Evolutionary conservation across 139 green algal species (phyloP), one percentile per base, ranked within the genome.

Genomic region (Ettlia oleoabundans): DNA sequence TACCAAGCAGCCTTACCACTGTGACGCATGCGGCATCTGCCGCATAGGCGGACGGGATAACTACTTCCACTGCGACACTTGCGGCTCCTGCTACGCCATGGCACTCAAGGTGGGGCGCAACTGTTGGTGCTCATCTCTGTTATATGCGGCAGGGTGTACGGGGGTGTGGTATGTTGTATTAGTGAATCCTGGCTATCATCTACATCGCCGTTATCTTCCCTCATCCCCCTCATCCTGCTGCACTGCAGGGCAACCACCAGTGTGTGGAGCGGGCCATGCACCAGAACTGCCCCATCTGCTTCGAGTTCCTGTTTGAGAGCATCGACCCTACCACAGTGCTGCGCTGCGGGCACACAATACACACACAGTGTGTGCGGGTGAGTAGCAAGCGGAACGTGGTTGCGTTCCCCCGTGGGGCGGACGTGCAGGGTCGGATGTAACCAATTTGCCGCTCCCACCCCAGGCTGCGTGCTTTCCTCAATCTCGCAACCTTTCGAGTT

Each of bases 61-160:
- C 83, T 98, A 95, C 85, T 98, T 98, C 86, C 96, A 98, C 90
- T 98, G 96, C 88, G 32, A 84, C 32, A 95, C 87, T 1, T 98
- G 94, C 86, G 95, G 94, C 83, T 97, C 91, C 85, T 99, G 96
- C 91, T 98, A 98, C 86, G 85, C 84, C 53, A 88, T 88, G 7
- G 67, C 81, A 3, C 67, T 92, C 30, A 33, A 87, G 83, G 89
- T 88, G 73, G 19, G 47, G 47, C 47, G 47, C 47, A 24, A 15
- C 10, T 58, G 47, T 15, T 58, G 47, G 47, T 58, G 47, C 47
- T 58, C 13, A 15, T 24, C 10, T 10, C 47, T 58, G 47, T 58
- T 24, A n/a, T n/a, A n/a, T n/a, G n/a, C n/a, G n/a, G n/a, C n/a
- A n/a, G n/a, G n/a, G n/a, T n/a, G n/a, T n/a, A n/a, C n/a, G n/a